phyloP scores from a whole-genome alignment of 225 moss, liverwort and hornwort species.

The Thuidium tamariscinum region DNA sequence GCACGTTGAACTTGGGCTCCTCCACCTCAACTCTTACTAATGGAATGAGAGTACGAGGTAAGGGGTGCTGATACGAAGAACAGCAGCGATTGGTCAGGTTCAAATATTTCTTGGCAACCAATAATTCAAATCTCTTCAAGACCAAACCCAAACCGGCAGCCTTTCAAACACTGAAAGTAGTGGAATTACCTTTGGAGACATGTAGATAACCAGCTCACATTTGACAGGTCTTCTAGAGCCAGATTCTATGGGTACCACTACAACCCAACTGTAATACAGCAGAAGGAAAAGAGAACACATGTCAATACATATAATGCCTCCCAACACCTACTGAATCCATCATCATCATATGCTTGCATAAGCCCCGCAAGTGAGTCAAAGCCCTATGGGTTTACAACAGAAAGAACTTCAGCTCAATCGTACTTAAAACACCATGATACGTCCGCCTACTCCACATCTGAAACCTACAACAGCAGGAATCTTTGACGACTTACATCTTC shows the following conservation, averaged over 20 bases:
- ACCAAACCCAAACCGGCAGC: neutral
- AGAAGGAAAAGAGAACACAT: neutral
- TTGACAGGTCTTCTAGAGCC: conserved; percentile 44
- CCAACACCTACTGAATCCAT: neutral
- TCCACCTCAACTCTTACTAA: conserved; percentile 67
- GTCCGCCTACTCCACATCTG: neutral
- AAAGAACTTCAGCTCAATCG: neutral
- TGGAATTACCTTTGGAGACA: conserved; percentile 49
- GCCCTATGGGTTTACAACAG: neutral
- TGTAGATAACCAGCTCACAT: conserved; percentile 84
- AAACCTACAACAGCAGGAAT: neutral
- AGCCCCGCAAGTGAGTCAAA: neutral
- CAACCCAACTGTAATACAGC: conserved; percentile 63
- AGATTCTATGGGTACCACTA: conserved; percentile 68
- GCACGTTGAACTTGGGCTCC: conserved; percentile 69
- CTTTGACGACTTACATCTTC: conserved; percentile 55
- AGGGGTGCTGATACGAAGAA: conserved; percentile 37
- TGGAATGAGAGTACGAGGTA: conserved; percentile 72
- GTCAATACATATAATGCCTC: neutral
- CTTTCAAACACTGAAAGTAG: neutral
- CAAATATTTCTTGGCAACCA: neutral
- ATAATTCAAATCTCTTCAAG: neutral
- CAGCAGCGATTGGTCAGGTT: neutral
- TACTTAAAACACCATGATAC: neutral
- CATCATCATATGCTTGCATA: neutral